Conservation (phyloP, 306 rosid genomes). For the Hippophae gyantsensis region DNA sequence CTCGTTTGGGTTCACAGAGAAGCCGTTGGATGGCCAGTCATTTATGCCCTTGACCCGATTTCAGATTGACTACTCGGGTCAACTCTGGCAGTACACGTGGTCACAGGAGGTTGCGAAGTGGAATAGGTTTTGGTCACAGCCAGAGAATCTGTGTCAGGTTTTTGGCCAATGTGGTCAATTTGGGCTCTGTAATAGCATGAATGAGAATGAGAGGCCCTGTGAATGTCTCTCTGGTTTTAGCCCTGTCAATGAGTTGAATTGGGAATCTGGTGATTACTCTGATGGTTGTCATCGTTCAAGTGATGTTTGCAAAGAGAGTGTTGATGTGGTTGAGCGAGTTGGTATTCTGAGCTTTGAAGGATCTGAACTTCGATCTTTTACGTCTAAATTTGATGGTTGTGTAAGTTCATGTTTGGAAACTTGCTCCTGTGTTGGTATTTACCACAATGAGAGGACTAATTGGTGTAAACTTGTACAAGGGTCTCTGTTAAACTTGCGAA, state of each 20-base stretch:
- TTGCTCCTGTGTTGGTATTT: slow-evolving; percentile 49
- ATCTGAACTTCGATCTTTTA: slow-evolving; percentile 6
- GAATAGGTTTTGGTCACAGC: slow-evolving; percentile 61
- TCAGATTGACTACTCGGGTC: slow-evolving; percentile 39
- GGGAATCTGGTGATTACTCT: slow-evolving; percentile 45
- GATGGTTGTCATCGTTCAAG: slow-evolving; percentile 35
- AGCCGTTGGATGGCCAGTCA: slow-evolving; percentile 23
- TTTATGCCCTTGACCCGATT: slow-evolving; percentile 41
- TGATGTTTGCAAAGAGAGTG: slow-evolving; percentile 20
- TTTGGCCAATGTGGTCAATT: slow-evolving; percentile 49
- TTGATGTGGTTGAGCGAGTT: slow-evolving; percentile 34
- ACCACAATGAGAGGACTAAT: slow-evolving; percentile 20
- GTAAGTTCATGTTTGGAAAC: slow-evolving; percentile 31
- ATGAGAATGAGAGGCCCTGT: slow-evolving; percentile 14
- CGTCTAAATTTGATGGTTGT: slow-evolving; percentile 25
- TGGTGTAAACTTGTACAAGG: slow-evolving; percentile 39
- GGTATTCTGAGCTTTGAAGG: slow-evolving; percentile 24
- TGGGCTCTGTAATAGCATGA: slow-evolving; percentile 31
- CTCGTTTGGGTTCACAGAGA: slow-evolving; percentile 62
- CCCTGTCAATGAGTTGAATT: slow-evolving; percentile 30
- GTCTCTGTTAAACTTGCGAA: slow-evolving; percentile 38
- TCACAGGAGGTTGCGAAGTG: slow-evolving; percentile 34
- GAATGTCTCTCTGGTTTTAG: slow-evolving; percentile 40
- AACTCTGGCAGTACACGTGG: slow-evolving; percentile 66
- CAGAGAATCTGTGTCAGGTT: slow-evolving; percentile 34